phyloP scores from a whole-genome alignment of 2,329 filamentous ascomycete genomes.

The Thelonectria blattea region DNA sequence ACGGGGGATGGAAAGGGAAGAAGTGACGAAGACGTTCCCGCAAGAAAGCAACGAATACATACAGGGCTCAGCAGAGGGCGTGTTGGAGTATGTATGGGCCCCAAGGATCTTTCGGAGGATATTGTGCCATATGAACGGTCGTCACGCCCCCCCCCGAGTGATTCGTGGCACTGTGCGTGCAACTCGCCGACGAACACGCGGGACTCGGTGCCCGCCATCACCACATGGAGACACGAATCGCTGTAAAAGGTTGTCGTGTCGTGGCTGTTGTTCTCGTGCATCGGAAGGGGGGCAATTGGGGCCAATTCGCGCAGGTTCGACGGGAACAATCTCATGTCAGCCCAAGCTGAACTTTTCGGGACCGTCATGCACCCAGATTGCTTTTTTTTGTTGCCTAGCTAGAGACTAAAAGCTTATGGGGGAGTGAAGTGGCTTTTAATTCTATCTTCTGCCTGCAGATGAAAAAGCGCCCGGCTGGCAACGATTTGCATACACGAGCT shows the following conservation, averaged over 20 bases:
- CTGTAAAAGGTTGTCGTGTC: neutral
- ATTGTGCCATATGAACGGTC: too few species aligned
- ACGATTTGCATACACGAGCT: constrained; percentile 9
- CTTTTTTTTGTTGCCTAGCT: neutral
- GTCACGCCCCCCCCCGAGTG: too few species aligned
- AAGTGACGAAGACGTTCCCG: neutral
- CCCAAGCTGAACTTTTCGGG: too few species aligned
- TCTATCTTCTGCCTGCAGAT: too few species aligned
- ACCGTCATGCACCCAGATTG: constrained; percentile 2
- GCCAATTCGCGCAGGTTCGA: neutral
- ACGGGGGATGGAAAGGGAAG: neutral
- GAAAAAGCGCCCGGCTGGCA: too few species aligned
- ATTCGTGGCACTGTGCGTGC: too few species aligned
- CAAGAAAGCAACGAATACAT: neutral
- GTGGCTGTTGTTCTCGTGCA: neutral
- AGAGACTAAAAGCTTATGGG: too few species aligned
- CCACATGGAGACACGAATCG: too few species aligned
- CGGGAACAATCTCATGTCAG: neutral
- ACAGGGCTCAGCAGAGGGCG: neutral
- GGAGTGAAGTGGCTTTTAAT: too few species aligned
- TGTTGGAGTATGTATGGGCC: too few species aligned
- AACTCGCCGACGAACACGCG: neutral
- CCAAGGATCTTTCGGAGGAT: neutral
- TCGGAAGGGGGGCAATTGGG: neutral
- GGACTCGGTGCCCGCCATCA: neutral